Conservation (phyloP, 2,329 filamentous ascomycete species). For the Didymella arachidicola region DNA sequence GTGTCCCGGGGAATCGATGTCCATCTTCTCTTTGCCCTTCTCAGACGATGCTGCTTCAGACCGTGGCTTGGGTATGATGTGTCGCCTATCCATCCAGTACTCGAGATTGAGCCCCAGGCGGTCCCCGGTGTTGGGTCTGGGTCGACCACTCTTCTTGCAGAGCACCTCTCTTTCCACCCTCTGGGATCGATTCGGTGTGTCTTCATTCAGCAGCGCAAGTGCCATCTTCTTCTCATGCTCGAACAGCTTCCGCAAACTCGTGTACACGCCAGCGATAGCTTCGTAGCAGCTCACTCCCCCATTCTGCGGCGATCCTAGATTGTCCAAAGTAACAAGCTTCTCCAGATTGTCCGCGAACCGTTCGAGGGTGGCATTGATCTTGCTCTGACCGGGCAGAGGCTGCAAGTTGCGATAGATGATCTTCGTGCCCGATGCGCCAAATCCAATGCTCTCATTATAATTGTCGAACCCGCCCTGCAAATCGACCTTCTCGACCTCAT, state of each 20-base stretch:
- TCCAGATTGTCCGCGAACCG: slow-evolving; percentile 76
- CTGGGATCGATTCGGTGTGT: slow-evolving; percentile 55
- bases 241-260: slow-evolving; percentile 73
- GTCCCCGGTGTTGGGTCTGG: slow-evolving; percentile 72
- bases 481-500: slow-evolving; percentile 63
- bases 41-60: slow-evolving; percentile 43
- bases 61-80: slow-evolving; percentile 48
- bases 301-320: slow-evolving; percentile 70
- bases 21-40: slow-evolving; percentile 50
- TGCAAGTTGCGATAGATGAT: slow-evolving; percentile 73
- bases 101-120: slow-evolving; percentile 75
- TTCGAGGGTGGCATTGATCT: slow-evolving; percentile 74
- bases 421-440: slow-evolving; percentile 62
- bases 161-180: slow-evolving; percentile 66
- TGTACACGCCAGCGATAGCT: slow-evolving; percentile 76
- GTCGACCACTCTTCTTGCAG: slow-evolving; percentile 74
- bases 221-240: slow-evolving; percentile 69
- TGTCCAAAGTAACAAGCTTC: slow-evolving; percentile 72
- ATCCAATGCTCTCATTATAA: slow-evolving; percentile 62
- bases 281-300: slow-evolving; percentile 74
- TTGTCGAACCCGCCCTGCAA: slow-evolving; percentile 69
- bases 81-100: slow-evolving; percentile 75
- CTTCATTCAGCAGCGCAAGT: slow-evolving; percentile 38
- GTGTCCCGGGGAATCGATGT: slow-evolving; percentile 38
- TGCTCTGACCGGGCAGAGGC: slow-evolving; percentile 65